Evolutionary conservation across 2,329 filamentous ascomycete genomes (phyloP).

Genomic region (Fonsecaea pugnacius): DNA sequence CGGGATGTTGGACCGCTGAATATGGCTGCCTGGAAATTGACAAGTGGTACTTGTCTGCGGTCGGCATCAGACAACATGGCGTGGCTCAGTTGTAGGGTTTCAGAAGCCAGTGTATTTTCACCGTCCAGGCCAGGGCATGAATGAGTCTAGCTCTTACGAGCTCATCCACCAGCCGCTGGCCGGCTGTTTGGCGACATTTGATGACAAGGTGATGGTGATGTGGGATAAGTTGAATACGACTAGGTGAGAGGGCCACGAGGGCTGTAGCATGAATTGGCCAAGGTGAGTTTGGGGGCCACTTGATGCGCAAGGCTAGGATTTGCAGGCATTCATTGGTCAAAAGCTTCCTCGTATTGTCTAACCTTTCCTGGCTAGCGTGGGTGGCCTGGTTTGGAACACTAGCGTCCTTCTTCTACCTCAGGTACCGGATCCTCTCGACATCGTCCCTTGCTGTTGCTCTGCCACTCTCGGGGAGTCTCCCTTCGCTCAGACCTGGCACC

Average conservation of each 20-base stretch:
- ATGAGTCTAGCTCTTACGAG: constrained; percentile 10
- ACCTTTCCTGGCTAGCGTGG: constrained; percentile 2
- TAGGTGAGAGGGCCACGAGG: neutral
- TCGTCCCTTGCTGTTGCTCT: neutral
- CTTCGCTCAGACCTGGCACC: neutral
- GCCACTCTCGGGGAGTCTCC: neutral
- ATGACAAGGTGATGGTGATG: neutral
- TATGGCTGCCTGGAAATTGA: constrained; percentile 15
- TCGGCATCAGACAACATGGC: neutral
- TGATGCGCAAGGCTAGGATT: neutral
- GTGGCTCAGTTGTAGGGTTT: neutral
- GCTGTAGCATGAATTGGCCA: neutral
- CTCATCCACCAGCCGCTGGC: neutral
- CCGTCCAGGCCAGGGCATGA: neutral
- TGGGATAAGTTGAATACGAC: neutral
- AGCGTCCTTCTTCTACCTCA: neutral
- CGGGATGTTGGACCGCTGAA: neutral
- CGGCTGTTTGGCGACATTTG: neutral
- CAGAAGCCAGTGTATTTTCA: neutral
- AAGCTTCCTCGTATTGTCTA: constrained; percentile 8
- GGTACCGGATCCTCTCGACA: neutral
- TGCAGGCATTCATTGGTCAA: neutral
- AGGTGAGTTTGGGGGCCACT: neutral
- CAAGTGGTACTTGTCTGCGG: neutral
- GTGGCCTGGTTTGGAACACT: constrained; percentile 13